These are phyloP conservation scores for Boletus tylopilopsis DNA, from an alignment of 768 basidiomycete genomes.

Conservation along the genomic window DNA sequence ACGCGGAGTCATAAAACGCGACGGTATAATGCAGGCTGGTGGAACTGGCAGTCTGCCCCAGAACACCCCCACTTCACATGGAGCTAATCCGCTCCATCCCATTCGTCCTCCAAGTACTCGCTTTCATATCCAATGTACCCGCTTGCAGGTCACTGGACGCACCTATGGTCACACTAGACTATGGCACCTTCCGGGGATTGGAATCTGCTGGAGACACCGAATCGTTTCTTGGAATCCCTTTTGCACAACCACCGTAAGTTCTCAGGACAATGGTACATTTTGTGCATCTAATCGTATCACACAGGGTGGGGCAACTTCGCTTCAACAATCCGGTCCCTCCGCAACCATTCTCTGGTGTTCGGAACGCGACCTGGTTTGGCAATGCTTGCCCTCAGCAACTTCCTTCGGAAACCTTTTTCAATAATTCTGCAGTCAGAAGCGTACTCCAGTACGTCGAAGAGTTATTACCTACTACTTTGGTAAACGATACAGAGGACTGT, in stretches of 20 bases:
- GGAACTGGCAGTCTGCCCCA: background rate
- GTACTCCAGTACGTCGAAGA: background rate
- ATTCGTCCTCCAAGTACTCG: background rate
- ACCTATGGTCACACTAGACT: constrained; percentile 15
- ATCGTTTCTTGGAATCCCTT: background rate
- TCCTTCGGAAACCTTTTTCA: background rate
- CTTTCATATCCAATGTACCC: background rate
- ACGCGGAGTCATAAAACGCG: background rate
- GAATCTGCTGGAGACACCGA: background rate
- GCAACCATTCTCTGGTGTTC: background rate
- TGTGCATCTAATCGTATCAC: background rate
- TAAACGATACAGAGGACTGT: constrained; percentile 17
- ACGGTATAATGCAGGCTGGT: no score
- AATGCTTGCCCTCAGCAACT: constrained; percentile 40
- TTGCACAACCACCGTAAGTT: background rate
- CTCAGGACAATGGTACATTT: background rate
- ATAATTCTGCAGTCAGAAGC: background rate
- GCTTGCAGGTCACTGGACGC: background rate
- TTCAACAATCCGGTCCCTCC: constrained; percentile 10
- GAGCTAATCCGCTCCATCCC: background rate
- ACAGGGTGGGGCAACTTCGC: background rate
- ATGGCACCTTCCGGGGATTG: constrained; percentile 17
- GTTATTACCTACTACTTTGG: background rate
- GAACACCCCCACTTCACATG: background rate
- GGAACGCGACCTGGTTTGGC: constrained; percentile 15